Evolutionary conservation across 176 grass and related monocot genomes (phyloP).

Genomic region (Bromus sterilis): DNA sequence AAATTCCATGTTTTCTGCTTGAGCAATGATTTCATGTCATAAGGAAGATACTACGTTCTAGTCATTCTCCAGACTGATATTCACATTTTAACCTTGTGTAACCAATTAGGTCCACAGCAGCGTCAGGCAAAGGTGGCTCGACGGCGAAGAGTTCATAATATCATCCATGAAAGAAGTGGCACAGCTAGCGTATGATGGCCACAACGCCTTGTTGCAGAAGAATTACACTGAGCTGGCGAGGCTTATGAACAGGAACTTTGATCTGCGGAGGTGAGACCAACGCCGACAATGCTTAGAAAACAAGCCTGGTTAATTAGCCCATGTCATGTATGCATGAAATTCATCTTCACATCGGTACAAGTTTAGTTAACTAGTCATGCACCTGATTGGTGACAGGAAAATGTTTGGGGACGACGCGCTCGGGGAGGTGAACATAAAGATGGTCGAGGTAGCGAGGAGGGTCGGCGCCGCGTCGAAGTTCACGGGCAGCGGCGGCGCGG

Average conservation of each 20-base stretch:
- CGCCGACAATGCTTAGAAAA: not conserved
- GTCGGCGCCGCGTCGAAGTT: conserved; percentile 62
- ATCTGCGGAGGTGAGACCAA: conserved; percentile 47
- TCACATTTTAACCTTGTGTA: not conserved
- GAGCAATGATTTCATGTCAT: not conserved
- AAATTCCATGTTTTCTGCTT: not conserved
- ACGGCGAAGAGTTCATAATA: conserved; percentile 54
- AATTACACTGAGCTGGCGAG: conserved; percentile 35
- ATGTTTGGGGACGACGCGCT: conserved; percentile 84
- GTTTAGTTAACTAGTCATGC: not conserved
- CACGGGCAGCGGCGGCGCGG: conserved; percentile 68
- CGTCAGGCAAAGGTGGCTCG: conserved; percentile 75
- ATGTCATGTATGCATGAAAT: not conserved
- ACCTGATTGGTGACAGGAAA: conserved; percentile 26
- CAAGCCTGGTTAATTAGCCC: not conserved
- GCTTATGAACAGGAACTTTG: conserved; percentile 73
- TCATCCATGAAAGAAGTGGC: conserved; percentile 74
- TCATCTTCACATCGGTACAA: not conserved
- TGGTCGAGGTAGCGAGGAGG: conserved; percentile 67
- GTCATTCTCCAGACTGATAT: not conserved
- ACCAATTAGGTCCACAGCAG: conserved; percentile 59
- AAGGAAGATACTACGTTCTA: not conserved
- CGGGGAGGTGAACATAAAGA: conserved; percentile 66
- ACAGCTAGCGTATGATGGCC: conserved; percentile 45
- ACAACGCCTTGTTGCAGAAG: conserved; percentile 37